Conservation (phyloP, 2,329 filamentous ascomycete species). For the Geoglossum cookeanum region DNA sequence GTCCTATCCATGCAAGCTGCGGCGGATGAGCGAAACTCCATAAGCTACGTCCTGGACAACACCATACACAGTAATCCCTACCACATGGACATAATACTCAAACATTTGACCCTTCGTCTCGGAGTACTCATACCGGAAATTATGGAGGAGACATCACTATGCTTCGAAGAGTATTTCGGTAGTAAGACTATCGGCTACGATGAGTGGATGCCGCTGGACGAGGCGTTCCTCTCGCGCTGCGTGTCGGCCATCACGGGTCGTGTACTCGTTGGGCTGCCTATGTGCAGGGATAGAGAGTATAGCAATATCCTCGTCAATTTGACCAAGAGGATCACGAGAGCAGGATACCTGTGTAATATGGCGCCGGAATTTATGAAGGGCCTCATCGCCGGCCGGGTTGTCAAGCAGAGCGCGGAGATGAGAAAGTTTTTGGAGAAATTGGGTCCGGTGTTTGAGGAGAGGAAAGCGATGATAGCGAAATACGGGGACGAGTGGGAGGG, state of each 20-base stretch:
- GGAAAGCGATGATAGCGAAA: background rate
- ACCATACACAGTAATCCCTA: conserved; percentile 7
- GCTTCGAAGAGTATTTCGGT: background rate
- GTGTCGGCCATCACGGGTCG: conserved; percentile 7
- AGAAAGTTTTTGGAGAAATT: conserved; percentile 6
- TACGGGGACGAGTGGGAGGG: background rate
- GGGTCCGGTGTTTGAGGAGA: conserved; percentile 6
- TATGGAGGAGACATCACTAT: conserved; percentile 4
- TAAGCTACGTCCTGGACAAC: conserved; percentile 5
- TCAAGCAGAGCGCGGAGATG: background rate
- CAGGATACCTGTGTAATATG: conserved; percentile 3
- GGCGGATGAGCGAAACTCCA: conserved; percentile 7
- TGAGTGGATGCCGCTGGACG: background rate
- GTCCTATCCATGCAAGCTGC: conserved; percentile 7
- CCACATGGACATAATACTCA: conserved; percentile 6
- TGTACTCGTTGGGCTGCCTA: conserved; percentile 5
- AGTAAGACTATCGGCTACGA: background rate
- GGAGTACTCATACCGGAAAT: conserved; percentile 6
- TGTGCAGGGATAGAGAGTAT: conserved; percentile 5
- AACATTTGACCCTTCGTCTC: conserved; percentile 5
- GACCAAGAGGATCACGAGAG: background rate
- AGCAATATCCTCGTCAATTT: conserved; percentile 2
- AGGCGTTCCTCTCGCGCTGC: conserved; percentile 5
- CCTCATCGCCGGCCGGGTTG: background rate
- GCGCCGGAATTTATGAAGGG: background rate